Percentiles rank a stretch among this genome's conserved stretches.
Conservation (phyloP, 345 rosid genomes). For the Sonneratia caseolaris region DNA sequence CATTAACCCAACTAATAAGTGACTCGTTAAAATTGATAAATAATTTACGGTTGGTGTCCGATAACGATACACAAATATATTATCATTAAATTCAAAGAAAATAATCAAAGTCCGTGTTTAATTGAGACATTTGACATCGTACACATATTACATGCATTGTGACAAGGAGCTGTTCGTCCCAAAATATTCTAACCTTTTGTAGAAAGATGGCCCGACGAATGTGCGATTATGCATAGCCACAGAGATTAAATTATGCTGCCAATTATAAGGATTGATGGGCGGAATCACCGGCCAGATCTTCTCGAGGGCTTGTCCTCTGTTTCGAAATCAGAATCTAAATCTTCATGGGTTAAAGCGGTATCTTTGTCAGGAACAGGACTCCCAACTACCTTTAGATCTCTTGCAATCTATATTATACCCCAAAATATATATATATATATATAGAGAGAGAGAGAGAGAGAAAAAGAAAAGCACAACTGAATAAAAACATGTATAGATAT, state of each 20-base stretch:
- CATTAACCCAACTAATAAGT: too few species aligned
- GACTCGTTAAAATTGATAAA: too few species aligned
- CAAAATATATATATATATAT: neutral
- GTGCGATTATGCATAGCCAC: neutral
- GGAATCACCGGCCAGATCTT: too few species aligned
- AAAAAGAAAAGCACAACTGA: too few species aligned
- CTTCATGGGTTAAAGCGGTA: neutral
- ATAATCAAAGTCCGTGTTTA: too few species aligned
- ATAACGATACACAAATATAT: too few species aligned
- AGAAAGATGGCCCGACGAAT: neutral
- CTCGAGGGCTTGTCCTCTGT: neutral
- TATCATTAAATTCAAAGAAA: too few species aligned
- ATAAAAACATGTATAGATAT: too few species aligned
- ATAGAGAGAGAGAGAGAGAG: too few species aligned
- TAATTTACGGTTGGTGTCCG: too few species aligned
- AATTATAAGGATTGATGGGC: constrained; percentile 4
- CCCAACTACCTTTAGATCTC: neutral
- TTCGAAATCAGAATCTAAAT: neutral
- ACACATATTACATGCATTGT: too few species aligned
- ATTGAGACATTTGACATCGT: too few species aligned
- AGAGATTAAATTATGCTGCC: neutral
- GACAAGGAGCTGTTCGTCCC: neutral
- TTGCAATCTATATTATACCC: neutral
- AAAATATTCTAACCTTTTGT: neutral
- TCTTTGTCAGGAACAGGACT: neutral